Evolutionary conservation across 2,329 filamentous ascomycete genomes (phyloP).

Genomic region (Talaromyces sp.): DNA sequence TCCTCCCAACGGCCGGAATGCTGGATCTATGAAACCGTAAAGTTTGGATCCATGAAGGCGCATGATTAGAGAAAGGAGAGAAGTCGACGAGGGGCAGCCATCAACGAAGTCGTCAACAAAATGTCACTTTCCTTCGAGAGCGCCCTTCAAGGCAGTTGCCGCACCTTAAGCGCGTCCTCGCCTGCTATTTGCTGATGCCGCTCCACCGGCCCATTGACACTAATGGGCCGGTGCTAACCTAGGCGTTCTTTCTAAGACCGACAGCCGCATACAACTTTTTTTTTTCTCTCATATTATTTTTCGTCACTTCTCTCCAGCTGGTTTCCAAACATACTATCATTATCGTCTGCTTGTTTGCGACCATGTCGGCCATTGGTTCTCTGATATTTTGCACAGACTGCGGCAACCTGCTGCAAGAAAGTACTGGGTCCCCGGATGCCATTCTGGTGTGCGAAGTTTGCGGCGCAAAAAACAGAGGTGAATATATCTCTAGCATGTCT

Average conservation of each 20-base stretch:
- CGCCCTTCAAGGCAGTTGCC: background rate
- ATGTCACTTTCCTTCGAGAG: background rate
- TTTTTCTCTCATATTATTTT: background rate
- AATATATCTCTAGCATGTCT: slow-evolving; percentile 1
- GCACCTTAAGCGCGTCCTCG: background rate
- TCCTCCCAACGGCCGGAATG: slow-evolving; percentile 17
- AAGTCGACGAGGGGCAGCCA: slow-evolving; percentile 24
- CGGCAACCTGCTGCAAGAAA: slow-evolving; percentile 80
- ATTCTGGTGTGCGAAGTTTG: slow-evolving; percentile 80
- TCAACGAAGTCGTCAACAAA: slow-evolving; percentile 8
- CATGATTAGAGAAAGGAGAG: background rate
- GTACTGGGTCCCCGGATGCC: slow-evolving; percentile 69
- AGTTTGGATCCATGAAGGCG: background rate
- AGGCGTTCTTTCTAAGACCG: background rate
- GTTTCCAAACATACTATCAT: background rate
- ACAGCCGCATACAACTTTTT: background rate
- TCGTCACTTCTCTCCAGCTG: background rate
- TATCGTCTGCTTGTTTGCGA: background rate
- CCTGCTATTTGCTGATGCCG: background rate
- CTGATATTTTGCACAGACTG: slow-evolving; percentile 91
- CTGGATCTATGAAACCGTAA: slow-evolving; percentile 10
- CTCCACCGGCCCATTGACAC: background rate
- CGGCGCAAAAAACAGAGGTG: slow-evolving; percentile 78
- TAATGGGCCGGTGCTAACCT: background rate
- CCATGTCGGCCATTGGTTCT: slow-evolving; percentile 84